Evolutionary conservation across 2,329 filamentous ascomycete genomes (phyloP), one percentile per base, ranked within the genome.

Genomic region (Huntiella moniliformis): DNA sequence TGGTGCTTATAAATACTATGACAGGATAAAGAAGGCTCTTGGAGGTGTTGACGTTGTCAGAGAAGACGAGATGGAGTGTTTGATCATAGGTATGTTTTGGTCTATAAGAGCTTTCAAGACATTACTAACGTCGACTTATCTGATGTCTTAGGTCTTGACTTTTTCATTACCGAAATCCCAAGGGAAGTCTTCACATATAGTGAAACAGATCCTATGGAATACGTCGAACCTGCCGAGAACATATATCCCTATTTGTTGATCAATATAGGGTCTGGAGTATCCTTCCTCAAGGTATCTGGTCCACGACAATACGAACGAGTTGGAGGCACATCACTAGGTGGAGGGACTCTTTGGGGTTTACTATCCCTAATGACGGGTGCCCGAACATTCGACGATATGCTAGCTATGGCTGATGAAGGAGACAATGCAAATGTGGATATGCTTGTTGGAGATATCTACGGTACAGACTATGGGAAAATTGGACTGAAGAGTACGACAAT

Each of bases 141-240:
- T 39, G 13, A 2, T 13, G 11, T 12, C 18, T 31, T 54, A 85
- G 86, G 88, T 10, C 77, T 98, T 38, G 91, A 98, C 60, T 98
- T 96, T 66, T 96, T 98, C 68, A 96, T 96, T 58, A 93, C 85
- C 53, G 87, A 96, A 60, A 96, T 98, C 50, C 91, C 91, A 15
- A 77, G 82, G 54, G 91, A 98, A 63, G 88, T 98, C 46, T 98
- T 98, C 58, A 95, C 86, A 15, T 96, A 96, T 63, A 87, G 82
- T 58, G 88, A 93, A 60, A 73, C 74, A 32, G 79, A 91, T 54
- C 86, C 87, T 4, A 93, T 95, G 82, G 75, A 84, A 56, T 96
- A 94, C 58, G 77, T 80, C 53, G 74, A 79, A 50, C 77, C 85
- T 1, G 68, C 77, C n/a, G 77, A 88, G 53, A 65, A 67, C 54